phyloP scores from a whole-genome alignment of 129 eudicot genomes.

The carrot (Daucus carota) region DNA sequence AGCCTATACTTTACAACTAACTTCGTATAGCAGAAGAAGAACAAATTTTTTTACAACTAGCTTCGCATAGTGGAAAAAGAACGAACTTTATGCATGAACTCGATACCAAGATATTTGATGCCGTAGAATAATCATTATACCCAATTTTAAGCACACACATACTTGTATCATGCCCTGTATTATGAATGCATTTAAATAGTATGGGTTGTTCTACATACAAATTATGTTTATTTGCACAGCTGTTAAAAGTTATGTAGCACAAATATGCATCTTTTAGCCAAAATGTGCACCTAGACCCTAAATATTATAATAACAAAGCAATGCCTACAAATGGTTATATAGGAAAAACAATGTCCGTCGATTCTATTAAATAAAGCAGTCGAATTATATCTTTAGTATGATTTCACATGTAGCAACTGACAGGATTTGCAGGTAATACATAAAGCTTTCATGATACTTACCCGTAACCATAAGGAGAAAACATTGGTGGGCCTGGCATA shows the following conservation, averaged over 20 bases:
- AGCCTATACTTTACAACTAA: no score
- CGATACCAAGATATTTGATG: background rate
- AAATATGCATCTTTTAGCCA: background rate
- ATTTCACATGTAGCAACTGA: background rate
- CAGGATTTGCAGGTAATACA: background rate
- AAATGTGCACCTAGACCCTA: background rate
- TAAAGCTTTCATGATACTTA: constrained; percentile 13
- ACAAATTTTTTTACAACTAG: no score
- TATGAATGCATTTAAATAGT: background rate
- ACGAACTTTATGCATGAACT: background rate
- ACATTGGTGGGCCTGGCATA: constrained; percentile 35
- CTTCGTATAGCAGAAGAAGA: no score
- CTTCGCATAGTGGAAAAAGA: no score
- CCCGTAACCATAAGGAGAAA: constrained; percentile 54
- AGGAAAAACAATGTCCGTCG: background rate
- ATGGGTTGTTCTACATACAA: background rate
- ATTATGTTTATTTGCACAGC: background rate
- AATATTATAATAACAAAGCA: background rate
- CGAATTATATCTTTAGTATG: no score
- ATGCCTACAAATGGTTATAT: background rate
- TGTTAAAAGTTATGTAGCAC: background rate
- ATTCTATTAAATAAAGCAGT: background rate
- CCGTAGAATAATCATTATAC: background rate
- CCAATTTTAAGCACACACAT: background rate
- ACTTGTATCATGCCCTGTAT: background rate